Percentiles rank a stretch among this genome's conserved stretches.
These are phyloP conservation scores for Haematococcus lacustris DNA, from an alignment of 139 green algal species.

Conservation along the genomic window DNA sequence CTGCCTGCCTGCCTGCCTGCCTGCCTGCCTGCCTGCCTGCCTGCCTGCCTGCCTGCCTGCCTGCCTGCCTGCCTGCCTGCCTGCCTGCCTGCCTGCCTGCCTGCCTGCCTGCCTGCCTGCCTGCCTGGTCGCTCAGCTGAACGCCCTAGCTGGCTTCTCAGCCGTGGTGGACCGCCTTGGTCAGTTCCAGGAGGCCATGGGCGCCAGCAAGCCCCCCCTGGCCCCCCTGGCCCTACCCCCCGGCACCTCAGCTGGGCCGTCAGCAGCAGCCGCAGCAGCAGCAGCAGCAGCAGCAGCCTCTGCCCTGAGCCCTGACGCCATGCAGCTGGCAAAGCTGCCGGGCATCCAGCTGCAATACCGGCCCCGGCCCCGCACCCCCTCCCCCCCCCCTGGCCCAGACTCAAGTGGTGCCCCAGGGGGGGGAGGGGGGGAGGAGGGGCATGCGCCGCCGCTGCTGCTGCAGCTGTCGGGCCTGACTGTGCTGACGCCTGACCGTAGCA, in stretches of 20 bases:
- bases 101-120: no score
- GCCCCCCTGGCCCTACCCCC: not conserved
- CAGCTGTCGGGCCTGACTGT: slow-evolving; percentile 52
- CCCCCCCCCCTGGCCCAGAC: no score
- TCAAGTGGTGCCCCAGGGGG: no score
- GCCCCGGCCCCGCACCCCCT: no score
- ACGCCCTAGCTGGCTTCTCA: slow-evolving; percentile 81
- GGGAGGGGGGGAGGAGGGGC: no score
- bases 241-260: not conserved
- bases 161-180: slow-evolving; percentile 88
- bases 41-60: no score
- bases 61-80: no score
- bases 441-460: slow-evolving; percentile 7
- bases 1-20: no score
- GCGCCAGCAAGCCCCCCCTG: not conserved
- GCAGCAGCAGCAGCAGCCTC: not conserved
- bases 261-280: not conserved
- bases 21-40: no score
- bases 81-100: no score
- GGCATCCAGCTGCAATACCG: not conserved
- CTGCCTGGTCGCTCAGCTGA: no score
- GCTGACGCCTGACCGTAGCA: slow-evolving; percentile 48
- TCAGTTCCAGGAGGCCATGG: slow-evolving; percentile 70
- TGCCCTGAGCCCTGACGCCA: no score
- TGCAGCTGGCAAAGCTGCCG: slow-evolving; percentile 3